Evolutionary conservation across 331 rosid species (phyloP).

Genomic region (Stylosanthes scabra): DNA sequence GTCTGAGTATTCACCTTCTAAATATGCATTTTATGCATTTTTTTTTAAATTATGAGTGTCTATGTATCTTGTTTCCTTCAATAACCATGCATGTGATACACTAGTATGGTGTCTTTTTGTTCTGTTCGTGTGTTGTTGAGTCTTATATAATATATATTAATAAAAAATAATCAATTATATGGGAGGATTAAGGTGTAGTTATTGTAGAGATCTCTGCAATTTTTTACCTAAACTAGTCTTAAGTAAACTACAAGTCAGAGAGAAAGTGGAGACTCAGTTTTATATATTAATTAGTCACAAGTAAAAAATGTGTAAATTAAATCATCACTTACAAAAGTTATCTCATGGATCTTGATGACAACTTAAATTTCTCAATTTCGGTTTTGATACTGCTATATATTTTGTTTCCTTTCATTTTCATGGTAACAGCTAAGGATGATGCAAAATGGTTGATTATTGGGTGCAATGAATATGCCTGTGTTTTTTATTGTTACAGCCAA

Average conservation of each 20-base stretch:
- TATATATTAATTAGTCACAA: no score
- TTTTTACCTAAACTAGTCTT: not conserved
- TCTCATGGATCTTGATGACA: not conserved
- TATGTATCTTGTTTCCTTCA: not conserved
- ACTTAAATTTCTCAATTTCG: not conserved
- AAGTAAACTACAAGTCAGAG: no score
- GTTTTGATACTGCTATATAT: slow-evolving; percentile 11
- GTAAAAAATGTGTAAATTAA: not conserved
- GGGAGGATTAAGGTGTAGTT: no score
- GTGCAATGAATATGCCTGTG: not conserved
- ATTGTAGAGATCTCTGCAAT: no score
- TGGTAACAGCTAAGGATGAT: not conserved
- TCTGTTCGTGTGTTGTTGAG: not conserved
- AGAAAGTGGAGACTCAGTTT: not conserved
- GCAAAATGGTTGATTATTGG: not conserved
- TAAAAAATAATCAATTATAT: no score
- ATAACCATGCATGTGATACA: not conserved
- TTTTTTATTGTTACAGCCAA: not conserved
- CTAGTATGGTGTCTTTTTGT: not conserved
- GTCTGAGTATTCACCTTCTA: no score
- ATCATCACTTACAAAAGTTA: not conserved
- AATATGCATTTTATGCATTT: not conserved
- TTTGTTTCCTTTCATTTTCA: not conserved
- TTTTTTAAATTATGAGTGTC: no score
- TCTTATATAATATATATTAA: not conserved